Evolutionary conservation across 139 green algal genomes (phyloP), one percentile per base, ranked within the genome.

Genomic region (Picochlorum sp.): DNA sequence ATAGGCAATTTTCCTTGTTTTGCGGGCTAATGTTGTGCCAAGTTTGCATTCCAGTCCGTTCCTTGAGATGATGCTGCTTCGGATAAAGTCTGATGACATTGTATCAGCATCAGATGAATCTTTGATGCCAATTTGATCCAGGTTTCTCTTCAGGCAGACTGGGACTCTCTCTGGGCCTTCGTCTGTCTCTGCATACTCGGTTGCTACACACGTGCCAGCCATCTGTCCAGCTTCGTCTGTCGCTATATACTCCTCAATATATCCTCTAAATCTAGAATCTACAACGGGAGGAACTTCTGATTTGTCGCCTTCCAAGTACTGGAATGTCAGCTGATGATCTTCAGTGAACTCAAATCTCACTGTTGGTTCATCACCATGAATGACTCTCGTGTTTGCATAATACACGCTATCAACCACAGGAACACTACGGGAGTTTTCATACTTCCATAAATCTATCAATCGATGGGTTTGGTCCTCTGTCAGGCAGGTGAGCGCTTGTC

Each of bases 11-110:
- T 67, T 68, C 28, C 63, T 76, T 8, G 64, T 38, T 24, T 62
- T 67, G 21, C 56, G 66, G 63, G 65, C 50, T 41, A 31, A 10
- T 37, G 50, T 49, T 31, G 31, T 63, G 45, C 60, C 57, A 26
- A 74, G 57, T 54, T 98, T 97, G 90, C 91, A 96, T 81, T 98
- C 92, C 24, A 98, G 84, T 1, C 92, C 88, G 54, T 98, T 98
- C 18, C 47, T 54, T 16, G 71, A 55, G 18, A 87, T 60, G 9
- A 70, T 41, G 20, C 81, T 70, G 10, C 66, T 66, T 6, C 65
- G 26, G 26, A 74, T 23, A 7, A 21, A 20, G 18, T 54, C n/a
- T 4, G 47, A 54, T 20, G 47, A 20, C 16, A 26, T 10, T 21
- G 47, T 21, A 6, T 54, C 47, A 45, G 77, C 64, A 67, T 62